Percentiles rank a stretch among this genome's conserved stretches.
Evolutionary conservation across 1,139 yeast species (phyloP).

Genomic region (Saccharomyces hybrid): DNA sequence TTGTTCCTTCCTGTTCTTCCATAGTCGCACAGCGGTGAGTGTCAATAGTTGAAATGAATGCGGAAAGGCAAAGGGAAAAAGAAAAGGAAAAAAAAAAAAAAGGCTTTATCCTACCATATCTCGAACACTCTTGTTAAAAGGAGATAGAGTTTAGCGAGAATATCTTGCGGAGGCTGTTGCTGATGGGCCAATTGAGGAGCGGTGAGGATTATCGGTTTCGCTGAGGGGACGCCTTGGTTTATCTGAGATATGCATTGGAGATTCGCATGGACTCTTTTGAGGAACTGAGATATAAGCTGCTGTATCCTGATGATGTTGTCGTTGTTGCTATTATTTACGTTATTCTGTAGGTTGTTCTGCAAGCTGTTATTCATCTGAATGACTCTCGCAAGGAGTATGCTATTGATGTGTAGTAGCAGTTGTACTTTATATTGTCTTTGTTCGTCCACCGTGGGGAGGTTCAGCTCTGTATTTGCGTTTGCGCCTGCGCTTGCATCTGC

Average conservation of each 20-base stretch:
- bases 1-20: not conserved
- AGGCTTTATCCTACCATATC: slow-evolving; percentile 20
- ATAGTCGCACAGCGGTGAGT: not conserved
- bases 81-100: not conserved
- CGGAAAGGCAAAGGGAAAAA: not conserved
- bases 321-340: slow-evolving; percentile 8
- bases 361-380: slow-evolving; percentile 20
- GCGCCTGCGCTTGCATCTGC: not conserved
- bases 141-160: slow-evolving; percentile 28
- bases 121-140: slow-evolving; percentile 30
- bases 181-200: slow-evolving; percentile 22
- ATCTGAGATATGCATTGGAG: slow-evolving; percentile 32
- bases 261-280: slow-evolving; percentile 31
- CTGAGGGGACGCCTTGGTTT: slow-evolving; percentile 25
- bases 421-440: slow-evolving; percentile 31
- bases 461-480: not conserved
- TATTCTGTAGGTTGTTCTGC: slow-evolving; percentile 6
- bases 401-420: slow-evolving; percentile 30
- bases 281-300: slow-evolving; percentile 21
- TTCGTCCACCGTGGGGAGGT: slow-evolving; percentile 10
- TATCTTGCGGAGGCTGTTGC: slow-evolving; percentile 24
- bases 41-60: not conserved
- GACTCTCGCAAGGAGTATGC: slow-evolving; percentile 25
- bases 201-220: slow-evolving; percentile 27
- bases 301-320: slow-evolving; percentile 8